These are phyloP conservation scores for Flaveria floridana DNA, from an alignment of 140 eudicot species.

Conservation along the genomic window DNA sequence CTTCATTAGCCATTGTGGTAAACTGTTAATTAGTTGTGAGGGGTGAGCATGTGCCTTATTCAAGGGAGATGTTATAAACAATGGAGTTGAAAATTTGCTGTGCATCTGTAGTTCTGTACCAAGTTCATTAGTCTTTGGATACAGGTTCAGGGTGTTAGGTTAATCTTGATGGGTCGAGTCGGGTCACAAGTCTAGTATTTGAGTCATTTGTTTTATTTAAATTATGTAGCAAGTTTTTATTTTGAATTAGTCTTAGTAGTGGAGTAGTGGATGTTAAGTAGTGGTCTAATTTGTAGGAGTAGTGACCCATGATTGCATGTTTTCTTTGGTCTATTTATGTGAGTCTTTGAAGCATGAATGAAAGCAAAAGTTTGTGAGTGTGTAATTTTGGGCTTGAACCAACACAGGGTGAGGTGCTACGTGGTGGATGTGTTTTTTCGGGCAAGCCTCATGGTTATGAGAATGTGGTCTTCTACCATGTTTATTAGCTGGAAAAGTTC, in stretches of 20 bases:
- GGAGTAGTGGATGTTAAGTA: too few species aligned
- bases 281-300: too few species aligned
- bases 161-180: too few species aligned
- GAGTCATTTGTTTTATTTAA: too few species aligned
- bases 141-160: not conserved
- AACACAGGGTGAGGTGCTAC: not conserved
- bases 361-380: too few species aligned
- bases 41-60: not conserved
- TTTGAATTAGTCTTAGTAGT: too few species aligned
- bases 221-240: too few species aligned
- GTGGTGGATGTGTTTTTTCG: not conserved
- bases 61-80: constrained; percentile 13
- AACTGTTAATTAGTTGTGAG: not conserved
- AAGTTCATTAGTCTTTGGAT: not conserved
- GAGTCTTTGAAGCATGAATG: too few species aligned
- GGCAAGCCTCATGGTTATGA: not conserved
- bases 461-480: constrained; percentile 13
- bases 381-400: too few species aligned
- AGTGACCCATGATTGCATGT: too few species aligned
- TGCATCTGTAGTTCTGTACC: not conserved
- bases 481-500: not conserved
- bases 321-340: too few species aligned
- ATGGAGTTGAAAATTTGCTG: not conserved
- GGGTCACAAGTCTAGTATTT: too few species aligned
- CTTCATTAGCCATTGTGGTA: not conserved